Percentiles rank a stretch among this genome's conserved stretches.
Evolutionary conservation across 495 filamentous ascomycete genomes (phyloP).

Genomic region (Copromyces sp.): DNA sequence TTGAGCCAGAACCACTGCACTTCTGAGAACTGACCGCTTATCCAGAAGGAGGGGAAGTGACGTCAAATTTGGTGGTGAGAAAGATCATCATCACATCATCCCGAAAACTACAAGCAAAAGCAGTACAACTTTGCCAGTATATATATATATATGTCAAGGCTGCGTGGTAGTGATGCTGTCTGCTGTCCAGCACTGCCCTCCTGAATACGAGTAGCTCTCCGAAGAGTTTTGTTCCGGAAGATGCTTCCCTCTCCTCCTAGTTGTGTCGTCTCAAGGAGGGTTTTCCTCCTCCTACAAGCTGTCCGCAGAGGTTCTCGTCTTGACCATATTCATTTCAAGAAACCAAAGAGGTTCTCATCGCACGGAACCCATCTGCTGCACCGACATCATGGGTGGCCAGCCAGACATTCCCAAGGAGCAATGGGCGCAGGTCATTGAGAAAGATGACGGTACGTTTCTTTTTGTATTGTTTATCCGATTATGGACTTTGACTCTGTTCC

Average conservation of each 20-base stretch:
- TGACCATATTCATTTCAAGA: not conserved
- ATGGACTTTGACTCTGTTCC: not conserved
- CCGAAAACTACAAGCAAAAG: not conserved
- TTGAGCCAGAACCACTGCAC: not conserved
- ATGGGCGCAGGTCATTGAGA: conserved; percentile 74
- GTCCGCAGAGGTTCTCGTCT: not conserved
- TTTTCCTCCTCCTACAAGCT: not conserved
- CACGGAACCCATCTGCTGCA: not conserved
- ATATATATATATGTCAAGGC: not conserved
- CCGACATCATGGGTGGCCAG: not conserved
- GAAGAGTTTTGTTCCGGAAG: not conserved
- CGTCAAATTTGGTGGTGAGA: not conserved
- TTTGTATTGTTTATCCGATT: not conserved
- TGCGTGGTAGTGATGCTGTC: not conserved
- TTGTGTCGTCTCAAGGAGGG: not conserved
- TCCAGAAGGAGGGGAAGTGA: not conserved
- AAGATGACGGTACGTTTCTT: conserved; percentile 49
- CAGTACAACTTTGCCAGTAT: not conserved
- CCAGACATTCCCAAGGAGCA: conserved; percentile 55
- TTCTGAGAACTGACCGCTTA: not conserved
- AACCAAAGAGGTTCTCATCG: not conserved
- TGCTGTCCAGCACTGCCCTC: not conserved
- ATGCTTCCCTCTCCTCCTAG: not conserved
- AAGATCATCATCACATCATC: not conserved
- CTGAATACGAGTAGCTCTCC: not conserved